Evolutionary conservation across 179 eudicot genomes (phyloP).

Genomic region (Beta macrorhiza): DNA sequence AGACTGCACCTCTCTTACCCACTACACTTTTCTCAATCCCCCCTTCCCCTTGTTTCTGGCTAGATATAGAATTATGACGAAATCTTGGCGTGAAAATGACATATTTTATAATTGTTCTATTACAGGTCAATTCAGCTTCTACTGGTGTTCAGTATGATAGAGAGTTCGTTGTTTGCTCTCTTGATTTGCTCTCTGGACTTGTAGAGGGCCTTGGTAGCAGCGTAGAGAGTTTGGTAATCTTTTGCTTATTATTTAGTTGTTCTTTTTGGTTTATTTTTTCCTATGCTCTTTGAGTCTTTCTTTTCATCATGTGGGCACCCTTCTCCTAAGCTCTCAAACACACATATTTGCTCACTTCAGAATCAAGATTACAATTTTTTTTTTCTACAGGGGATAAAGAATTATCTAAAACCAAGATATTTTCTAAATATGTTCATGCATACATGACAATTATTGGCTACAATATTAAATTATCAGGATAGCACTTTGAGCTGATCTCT

Average conservation of each 20-base stretch:
- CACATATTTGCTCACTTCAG: no score
- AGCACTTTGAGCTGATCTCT: no score
- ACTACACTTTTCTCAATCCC: no score
- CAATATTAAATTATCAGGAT: no score
- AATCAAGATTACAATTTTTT: no score
- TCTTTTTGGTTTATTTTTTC: not conserved
- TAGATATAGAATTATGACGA: not conserved
- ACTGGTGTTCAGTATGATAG: constrained; percentile 79
- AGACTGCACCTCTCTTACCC: not conserved
- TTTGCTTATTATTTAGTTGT: not conserved
- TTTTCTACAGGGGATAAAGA: no score
- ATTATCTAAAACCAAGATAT: no score
- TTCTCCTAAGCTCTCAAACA: no score
- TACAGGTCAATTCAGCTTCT: constrained; percentile 68
- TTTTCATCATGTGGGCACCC: no score
- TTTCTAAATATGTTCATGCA: no score
- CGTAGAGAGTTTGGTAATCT: constrained; percentile 84
- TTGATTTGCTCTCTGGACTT: constrained; percentile 94
- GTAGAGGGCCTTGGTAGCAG: constrained; percentile 95
- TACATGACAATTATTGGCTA: no score
- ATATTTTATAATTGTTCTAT: constrained; percentile 18
- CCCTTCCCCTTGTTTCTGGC: not conserved
- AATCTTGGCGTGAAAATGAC: not conserved
- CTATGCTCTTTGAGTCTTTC: not conserved
- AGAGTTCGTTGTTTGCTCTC: constrained; percentile 84